phyloP scores from a whole-genome alignment of 2,329 filamentous ascomycete species.

The Diaporthe sp. region DNA sequence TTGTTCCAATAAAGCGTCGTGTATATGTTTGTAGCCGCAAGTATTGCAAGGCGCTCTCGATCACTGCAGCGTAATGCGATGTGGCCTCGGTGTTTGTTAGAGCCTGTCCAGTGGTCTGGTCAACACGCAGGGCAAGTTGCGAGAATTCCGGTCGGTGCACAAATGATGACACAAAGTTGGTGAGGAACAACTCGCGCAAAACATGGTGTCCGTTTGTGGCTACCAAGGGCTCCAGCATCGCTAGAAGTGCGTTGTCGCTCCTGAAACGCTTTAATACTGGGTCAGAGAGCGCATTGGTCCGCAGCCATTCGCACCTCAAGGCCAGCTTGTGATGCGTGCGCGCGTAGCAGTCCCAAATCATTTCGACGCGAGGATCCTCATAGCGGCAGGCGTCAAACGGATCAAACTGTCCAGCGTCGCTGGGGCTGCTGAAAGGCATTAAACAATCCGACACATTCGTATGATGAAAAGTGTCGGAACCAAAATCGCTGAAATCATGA shows the following conservation, averaged over 20 bases:
- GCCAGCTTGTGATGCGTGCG: conserved; percentile 23
- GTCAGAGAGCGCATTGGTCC: neutral
- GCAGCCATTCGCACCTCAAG: neutral
- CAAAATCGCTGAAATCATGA: neutral
- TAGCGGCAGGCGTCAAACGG: neutral
- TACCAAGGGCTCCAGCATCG: conserved; percentile 17
- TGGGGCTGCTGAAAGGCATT: neutral
- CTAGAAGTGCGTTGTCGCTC: conserved; percentile 25
- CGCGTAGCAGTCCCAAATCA: conserved; percentile 17
- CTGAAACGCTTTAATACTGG: conserved; percentile 10
- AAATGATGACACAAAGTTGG: conserved; percentile 22
- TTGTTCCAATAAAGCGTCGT: conserved; percentile 1
- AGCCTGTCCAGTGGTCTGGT: neutral
- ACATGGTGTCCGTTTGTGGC: neutral
- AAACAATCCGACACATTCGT: neutral
- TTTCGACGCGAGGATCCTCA: conserved; percentile 14
- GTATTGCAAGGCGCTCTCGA: neutral
- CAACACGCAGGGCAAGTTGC: neutral
- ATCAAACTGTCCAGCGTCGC: conserved; percentile 2
- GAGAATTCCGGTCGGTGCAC: conserved; percentile 5
- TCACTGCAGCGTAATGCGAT: neutral
- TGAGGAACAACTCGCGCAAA: conserved; percentile 10
- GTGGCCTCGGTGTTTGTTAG: neutral
- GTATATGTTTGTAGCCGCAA: conserved; percentile 16
- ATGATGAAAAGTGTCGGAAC: neutral